phyloP scores from a whole-genome alignment of 2,329 filamentous ascomycete genomes.

The Aspergillus niger region DNA sequence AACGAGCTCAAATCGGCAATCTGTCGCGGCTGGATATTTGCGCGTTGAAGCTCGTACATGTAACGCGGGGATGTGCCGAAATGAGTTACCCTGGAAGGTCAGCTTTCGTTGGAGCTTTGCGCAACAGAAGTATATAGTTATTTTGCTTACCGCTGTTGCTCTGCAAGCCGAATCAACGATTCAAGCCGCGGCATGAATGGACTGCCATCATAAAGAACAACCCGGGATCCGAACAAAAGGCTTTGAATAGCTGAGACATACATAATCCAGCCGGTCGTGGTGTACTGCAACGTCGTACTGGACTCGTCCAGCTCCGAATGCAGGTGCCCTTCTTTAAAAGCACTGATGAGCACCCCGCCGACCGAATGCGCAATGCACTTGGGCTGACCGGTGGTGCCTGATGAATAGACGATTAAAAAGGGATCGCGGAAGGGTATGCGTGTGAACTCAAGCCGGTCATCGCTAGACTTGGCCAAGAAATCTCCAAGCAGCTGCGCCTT shows the following conservation, averaged over 20 bases:
- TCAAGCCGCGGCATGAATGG: constrained; percentile 71
- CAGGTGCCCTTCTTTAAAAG: constrained; percentile 61
- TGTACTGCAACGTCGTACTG: constrained; percentile 59
- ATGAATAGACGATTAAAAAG: constrained; percentile 74
- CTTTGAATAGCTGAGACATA: constrained; percentile 65
- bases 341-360: constrained; percentile 40
- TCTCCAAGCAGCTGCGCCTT: constrained; percentile 42
- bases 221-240: constrained; percentile 62
- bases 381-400: constrained; percentile 78
- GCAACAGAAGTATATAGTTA: too few relatives aligned
- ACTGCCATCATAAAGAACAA: constrained; percentile 79
- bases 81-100: constrained; percentile 59
- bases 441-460: constrained; percentile 54
- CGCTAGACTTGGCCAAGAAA: constrained; percentile 40
- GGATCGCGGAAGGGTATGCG: constrained; percentile 72
- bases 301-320: constrained; percentile 51
- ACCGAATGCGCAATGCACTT: constrained; percentile 81
- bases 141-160: neutral
- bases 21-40: constrained; percentile 64
- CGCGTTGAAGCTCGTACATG: constrained; percentile 66
- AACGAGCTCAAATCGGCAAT: constrained; percentile 65
- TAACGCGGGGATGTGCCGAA: constrained; percentile 77
- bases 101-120: constrained; percentile 48
- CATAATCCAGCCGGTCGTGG: constrained; percentile 87
- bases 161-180: constrained; percentile 64